A percentile compares a stretch with the other conserved stretches of the same genome.
phyloP scores from a whole-genome alignment of 2,329 filamentous ascomycete species.

The Paecilomyces dactylethromorphus region DNA sequence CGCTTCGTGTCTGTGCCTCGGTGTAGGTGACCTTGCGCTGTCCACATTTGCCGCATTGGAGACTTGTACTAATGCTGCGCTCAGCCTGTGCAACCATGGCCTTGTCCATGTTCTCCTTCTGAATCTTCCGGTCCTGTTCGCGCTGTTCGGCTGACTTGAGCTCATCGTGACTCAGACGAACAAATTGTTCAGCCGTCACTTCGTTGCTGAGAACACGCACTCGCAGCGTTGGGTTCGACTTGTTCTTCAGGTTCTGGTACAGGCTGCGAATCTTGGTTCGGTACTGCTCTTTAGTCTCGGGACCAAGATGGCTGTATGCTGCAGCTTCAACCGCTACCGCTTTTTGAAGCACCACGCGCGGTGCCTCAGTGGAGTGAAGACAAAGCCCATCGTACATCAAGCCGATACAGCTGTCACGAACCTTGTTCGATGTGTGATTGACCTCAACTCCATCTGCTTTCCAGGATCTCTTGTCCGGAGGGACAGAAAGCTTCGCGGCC shows the following conservation, averaged over 20 bases:
- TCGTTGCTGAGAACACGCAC: constrained; percentile 67
- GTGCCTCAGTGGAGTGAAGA: constrained; percentile 52
- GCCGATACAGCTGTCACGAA: constrained; percentile 79
- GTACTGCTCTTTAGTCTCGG: constrained; percentile 67
- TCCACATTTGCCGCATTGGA: constrained; percentile 87
- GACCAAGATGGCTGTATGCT: constrained; percentile 62
- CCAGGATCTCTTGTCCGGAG: constrained; percentile 72
- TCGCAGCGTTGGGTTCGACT: constrained; percentile 73
- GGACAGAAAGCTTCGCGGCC: constrained; percentile 48
- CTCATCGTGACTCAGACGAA: constrained; percentile 82
- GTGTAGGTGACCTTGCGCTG: constrained; percentile 93
- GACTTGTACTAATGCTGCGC: constrained; percentile 79
- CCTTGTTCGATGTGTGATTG: constrained; percentile 64
- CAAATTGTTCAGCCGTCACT: constrained; percentile 67
- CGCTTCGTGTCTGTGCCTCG: constrained; percentile 90
- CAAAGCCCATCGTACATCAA: constrained; percentile 92
- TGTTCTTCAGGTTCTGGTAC: constrained; percentile 92
- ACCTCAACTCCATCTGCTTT: constrained; percentile 74
- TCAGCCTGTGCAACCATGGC: constrained; percentile 90
- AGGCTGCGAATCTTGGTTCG: constrained; percentile 84
- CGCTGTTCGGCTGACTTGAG: constrained; percentile 81
- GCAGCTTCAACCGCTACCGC: constrained; percentile 71
- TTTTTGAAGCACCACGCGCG: constrained; percentile 60
- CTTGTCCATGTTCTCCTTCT: constrained; percentile 93
- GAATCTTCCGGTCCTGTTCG: constrained; percentile 66